Evolutionary conservation across 345 rosid species (phyloP), one percentile per base, ranked within the genome.

Genomic region (Syzygium grande): DNA sequence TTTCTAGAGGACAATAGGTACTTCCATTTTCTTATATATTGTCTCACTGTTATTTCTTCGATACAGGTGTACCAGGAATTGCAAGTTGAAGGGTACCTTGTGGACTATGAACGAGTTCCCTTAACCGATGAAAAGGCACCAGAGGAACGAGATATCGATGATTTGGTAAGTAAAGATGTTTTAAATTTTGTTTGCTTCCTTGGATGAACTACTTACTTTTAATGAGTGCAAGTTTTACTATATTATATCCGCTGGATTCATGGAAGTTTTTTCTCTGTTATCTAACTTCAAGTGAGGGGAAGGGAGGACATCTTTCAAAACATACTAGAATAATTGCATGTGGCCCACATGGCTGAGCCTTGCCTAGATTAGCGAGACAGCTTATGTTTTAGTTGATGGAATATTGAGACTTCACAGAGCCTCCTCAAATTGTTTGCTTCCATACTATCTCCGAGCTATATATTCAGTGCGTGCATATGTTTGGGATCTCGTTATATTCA

Each of bases 81-180:
- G 92, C 99, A 96, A 80, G 89, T 87, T 25, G 98, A 96, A 93
- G 98, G 98, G 14, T 96, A 96, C 92, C 94, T 91, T 87, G 96
- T 95, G 85, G 96, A 94, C 89, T 98, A 96, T 88, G 99, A 97
- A 89, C 97, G 99, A 52, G 98, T 97, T 89, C 99, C 99, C 77
- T 90, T 97, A 91, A 97, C 99, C 5, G 99, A 98, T 92, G 99
- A 98, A 91, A 98, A 96, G 87, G 91, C 99, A 88, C 99, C 99
- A 51, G 95, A 96, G 92, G 99, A 98, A 90, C 91, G 90, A 52
- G 99, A 96, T 93, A 95, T 97, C 84, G 99, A 97, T 92, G 94
- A 88, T 87, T 86, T 96, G 93, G 99, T 98, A 90, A 92, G 98
- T 89, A 68, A 38, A 51, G 53, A 15, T 84, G 13, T 84, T 84